A percentile compares a stretch with the other conserved stretches of the same genome.
phyloP scores from a whole-genome alignment of 305 asterid genomes.

The Solanum hybrid region DNA sequence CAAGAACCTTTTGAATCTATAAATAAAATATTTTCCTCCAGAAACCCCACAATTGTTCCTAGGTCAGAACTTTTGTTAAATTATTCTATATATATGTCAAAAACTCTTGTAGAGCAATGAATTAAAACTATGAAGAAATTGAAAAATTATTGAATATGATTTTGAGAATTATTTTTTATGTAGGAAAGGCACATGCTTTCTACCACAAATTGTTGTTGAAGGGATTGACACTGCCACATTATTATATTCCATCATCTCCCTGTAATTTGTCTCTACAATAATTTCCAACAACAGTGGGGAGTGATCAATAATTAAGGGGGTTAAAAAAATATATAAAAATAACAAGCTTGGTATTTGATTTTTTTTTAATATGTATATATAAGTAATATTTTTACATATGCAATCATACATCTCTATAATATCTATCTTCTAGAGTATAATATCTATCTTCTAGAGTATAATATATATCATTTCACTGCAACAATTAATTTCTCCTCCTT shows the following conservation, averaged over 20 bases:
- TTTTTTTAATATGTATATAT: not conserved
- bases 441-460: not conserved
- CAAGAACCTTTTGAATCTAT: no score
- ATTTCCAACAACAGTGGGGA: not conserved
- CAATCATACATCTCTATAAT: not conserved
- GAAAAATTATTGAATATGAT: not conserved
- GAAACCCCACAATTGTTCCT: not conserved
- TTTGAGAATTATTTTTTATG: not conserved
- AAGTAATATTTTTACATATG: not conserved
- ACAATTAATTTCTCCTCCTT: not conserved
- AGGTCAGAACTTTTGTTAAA: not conserved
- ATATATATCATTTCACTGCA: not conserved
- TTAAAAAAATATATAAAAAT: not conserved
- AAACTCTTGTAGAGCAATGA: not conserved
- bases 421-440: not conserved
- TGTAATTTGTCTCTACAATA: not conserved
- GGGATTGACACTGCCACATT: not conserved
- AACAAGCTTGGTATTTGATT: not conserved
- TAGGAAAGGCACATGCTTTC: not conserved
- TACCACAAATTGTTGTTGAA: not conserved
- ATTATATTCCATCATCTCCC: not conserved
- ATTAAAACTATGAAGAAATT: not conserved
- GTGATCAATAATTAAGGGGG: not conserved
- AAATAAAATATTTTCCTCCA: no score
- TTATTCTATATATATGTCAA: not conserved